These are phyloP conservation scores for Aspergillus uvarum DNA, from an alignment of 2,329 filamentous ascomycete species.

Conservation along the genomic window DNA sequence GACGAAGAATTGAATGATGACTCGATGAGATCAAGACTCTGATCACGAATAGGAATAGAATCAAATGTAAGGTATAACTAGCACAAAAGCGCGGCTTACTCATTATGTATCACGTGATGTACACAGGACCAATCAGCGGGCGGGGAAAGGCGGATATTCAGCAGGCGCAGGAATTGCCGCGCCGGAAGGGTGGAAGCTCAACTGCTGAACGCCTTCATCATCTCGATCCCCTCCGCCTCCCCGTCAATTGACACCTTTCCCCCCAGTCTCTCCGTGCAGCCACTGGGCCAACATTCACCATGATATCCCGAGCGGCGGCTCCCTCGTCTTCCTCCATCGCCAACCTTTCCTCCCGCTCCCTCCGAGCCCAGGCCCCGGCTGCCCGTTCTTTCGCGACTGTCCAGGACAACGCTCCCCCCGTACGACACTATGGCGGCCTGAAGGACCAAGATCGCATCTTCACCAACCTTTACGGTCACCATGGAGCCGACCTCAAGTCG, in stretches of 20 bases:
- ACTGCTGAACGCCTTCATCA: constrained; percentile 10
- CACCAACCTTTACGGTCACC: constrained; percentile 95
- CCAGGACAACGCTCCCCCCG: constrained; percentile 62
- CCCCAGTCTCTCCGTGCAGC: constrained; percentile 27
- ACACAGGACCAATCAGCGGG: constrained; percentile 33
- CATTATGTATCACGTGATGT: constrained; percentile 29
- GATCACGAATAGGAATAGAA: background rate
- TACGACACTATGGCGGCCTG: constrained; percentile 76
- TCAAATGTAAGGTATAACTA: background rate
- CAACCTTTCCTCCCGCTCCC: constrained; percentile 42
- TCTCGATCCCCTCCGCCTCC: constrained; percentile 20
- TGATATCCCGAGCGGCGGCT: constrained; percentile 49
- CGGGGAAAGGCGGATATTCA: constrained; percentile 42
- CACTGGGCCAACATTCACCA: constrained; percentile 41
- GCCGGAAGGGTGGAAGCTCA: constrained; percentile 3
- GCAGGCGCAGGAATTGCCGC: constrained; percentile 37
- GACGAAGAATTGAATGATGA: background rate
- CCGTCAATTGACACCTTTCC: constrained; percentile 24
- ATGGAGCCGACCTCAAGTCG: constrained; percentile 85
- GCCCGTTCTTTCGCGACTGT: constrained; percentile 76
- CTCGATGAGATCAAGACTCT: background rate
- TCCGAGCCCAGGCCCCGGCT: constrained; percentile 41
- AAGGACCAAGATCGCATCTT: constrained; percentile 98
- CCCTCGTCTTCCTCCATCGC: constrained; percentile 43
- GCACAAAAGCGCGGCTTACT: background rate